phyloP scores from a whole-genome alignment of 352 stramenopile genomes.

The Phytophthora pseudosyringae region DNA sequence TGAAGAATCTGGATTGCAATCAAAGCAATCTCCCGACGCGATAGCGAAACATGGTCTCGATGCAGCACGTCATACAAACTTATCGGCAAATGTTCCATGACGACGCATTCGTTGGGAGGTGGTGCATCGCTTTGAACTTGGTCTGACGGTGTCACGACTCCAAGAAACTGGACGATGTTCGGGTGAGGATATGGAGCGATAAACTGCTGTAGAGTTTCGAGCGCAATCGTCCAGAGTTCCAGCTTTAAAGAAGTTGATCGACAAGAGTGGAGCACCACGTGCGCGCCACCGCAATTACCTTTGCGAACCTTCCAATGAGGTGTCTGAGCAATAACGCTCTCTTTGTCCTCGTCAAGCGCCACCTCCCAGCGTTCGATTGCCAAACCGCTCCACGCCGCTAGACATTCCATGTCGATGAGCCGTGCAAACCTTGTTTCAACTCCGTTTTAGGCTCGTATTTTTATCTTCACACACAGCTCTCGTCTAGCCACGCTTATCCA shows the following conservation, averaged over 20 bases:
- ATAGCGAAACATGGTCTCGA: conserved; percentile 45
- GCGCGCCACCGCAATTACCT: conserved; percentile 26
- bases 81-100: conserved; percentile 49
- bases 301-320: conserved; percentile 45
- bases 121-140: conserved; percentile 5
- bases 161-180: conserved; percentile 58
- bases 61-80: conserved; percentile 72
- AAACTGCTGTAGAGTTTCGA: conserved; percentile 37
- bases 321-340: conserved; percentile 38
- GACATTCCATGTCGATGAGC: conserved; percentile 22
- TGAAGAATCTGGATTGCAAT: conserved; percentile 54
- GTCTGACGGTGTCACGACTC: conserved; percentile 28
- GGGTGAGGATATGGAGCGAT: conserved; percentile 45
- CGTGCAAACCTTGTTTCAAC: conserved; percentile 3
- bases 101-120: conserved; percentile 28
- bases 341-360: conserved; percentile 15
- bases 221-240: conserved; percentile 43
- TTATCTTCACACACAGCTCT: conserved; percentile 14
- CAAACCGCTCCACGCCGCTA: conserved; percentile 32
- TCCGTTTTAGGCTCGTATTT: conserved; percentile 24
- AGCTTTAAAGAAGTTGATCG: conserved; percentile 39
- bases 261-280: conserved; percentile 47
- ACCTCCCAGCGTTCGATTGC: conserved; percentile 29
- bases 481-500: conserved; percentile 28
- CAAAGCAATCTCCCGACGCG: conserved; percentile 46